Percentiles rank a stretch among this genome's conserved stretches.
Conservation (phyloP, 495 filamentous ascomycete genomes). For the Hyaloscypha variabilis region DNA sequence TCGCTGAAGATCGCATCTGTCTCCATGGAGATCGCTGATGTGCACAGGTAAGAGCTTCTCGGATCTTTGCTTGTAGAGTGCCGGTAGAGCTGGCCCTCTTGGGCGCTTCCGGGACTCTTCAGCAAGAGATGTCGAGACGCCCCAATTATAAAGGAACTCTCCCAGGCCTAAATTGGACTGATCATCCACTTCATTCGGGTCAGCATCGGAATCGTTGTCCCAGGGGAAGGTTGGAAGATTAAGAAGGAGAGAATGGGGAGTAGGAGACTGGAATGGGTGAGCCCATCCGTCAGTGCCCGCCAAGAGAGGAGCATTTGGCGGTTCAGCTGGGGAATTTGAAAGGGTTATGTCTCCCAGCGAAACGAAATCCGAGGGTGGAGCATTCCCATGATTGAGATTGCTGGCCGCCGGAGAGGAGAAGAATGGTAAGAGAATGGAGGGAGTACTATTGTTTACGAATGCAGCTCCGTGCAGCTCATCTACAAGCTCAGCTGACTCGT, state of each 20-base stretch:
- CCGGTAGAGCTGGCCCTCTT: conserved; percentile 7
- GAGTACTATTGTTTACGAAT: conserved; percentile 25
- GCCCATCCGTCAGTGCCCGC: conserved; percentile 15
- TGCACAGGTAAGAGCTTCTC: conserved; percentile 7
- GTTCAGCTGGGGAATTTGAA: not conserved
- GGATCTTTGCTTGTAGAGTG: conserved; percentile 19
- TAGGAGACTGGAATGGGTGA: conserved; percentile 6
- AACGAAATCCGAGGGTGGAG: conserved; percentile 11
- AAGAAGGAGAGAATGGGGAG: not conserved
- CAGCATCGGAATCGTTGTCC: conserved; percentile 24
- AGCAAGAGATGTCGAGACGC: not conserved
- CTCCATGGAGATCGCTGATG: conserved; percentile 51
- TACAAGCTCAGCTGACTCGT: conserved; percentile 8
- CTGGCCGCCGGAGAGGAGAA: conserved; percentile 1
- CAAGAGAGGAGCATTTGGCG: conserved; percentile 12
- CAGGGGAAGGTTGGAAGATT: not conserved
- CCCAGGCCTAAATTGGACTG: conserved; percentile 26
- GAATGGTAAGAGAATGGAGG: conserved; percentile 22
- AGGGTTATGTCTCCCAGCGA: conserved; percentile 14
- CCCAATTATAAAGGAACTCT: conserved; percentile 32
- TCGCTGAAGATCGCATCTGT: conserved; percentile 74
- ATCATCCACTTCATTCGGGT: conserved; percentile 30
- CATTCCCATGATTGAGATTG: not conserved
- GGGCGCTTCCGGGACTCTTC: not conserved
- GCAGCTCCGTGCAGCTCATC: conserved; percentile 12